Evolutionary conservation across 2,329 filamentous ascomycete genomes (phyloP).

Genomic region (Spiromastix sp.): DNA sequence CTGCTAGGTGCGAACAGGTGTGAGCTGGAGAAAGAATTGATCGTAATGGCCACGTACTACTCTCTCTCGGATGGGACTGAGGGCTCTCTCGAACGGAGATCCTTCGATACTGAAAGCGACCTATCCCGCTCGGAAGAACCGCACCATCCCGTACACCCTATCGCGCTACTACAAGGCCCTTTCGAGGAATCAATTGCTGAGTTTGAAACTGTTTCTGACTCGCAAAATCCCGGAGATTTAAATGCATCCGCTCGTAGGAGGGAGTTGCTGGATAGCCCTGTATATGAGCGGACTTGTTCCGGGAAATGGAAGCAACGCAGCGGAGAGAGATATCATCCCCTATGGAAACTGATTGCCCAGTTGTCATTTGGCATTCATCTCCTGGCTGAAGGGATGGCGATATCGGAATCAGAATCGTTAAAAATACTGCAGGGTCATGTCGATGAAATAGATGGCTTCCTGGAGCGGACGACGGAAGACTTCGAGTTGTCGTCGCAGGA

Average conservation of each 20-base stretch:
- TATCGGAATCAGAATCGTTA: slow-evolving; percentile 79
- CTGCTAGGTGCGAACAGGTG: too few species aligned
- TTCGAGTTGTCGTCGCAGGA: slow-evolving; percentile 69
- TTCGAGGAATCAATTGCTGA: slow-evolving; percentile 38
- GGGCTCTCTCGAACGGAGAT: too few species aligned
- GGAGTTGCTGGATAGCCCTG: slow-evolving; percentile 55
- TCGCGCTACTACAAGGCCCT: slow-evolving; percentile 32
- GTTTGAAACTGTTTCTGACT: slow-evolving; percentile 16
- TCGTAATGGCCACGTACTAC: too few species aligned
- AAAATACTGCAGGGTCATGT: slow-evolving; percentile 85
- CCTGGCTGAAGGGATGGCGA: slow-evolving; percentile 72
- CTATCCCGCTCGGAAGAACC: too few species aligned
- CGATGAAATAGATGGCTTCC: slow-evolving; percentile 83
- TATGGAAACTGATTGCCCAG: slow-evolving; percentile 83
- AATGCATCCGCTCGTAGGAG: slow-evolving; percentile 46
- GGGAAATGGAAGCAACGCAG: slow-evolving; percentile 66
- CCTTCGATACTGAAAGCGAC: too few species aligned
- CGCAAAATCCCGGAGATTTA: slow-evolving; percentile 23
- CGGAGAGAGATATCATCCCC: slow-evolving; percentile 70
- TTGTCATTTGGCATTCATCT: slow-evolving; percentile 91
- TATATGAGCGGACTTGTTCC: slow-evolving; percentile 61
- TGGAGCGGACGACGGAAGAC: slow-evolving; percentile 78
- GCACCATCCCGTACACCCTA: too few species aligned
- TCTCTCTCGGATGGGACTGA: too few species aligned
- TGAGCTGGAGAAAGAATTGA: too few species aligned